Percentiles rank a stretch among this genome's conserved stretches.
Conservation (phyloP, 495 filamentous ascomycete genomes). For the Penicillium cosmopolitanum region DNA sequence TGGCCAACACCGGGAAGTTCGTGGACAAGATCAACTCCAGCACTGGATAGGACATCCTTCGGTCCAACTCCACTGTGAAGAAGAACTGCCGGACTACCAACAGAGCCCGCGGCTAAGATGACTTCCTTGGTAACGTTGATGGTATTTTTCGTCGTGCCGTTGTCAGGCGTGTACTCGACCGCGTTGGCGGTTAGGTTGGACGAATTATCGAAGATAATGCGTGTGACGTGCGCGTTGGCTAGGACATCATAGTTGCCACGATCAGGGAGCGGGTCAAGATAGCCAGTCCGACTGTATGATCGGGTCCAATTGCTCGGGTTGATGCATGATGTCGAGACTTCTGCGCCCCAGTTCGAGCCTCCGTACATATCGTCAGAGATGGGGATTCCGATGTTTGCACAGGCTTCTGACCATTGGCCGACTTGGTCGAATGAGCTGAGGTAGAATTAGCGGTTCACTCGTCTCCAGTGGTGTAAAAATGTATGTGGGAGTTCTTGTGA, state of each 20-base stretch:
- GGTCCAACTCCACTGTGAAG: constrained; percentile 52
- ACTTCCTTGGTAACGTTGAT: constrained; percentile 54
- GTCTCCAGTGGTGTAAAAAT: background rate
- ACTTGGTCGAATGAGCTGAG: constrained; percentile 36
- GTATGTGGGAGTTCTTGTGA: background rate
- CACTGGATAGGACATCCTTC: constrained; percentile 35
- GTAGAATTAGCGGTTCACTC: constrained; percentile 7
- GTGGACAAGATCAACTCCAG: constrained; percentile 42
- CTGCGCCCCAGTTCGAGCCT: constrained; percentile 33
- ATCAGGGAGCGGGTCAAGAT: constrained; percentile 45
- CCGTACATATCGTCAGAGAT: constrained; percentile 36
- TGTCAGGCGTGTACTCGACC: constrained; percentile 37
- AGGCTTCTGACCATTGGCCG: constrained; percentile 30
- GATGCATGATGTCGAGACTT: constrained; percentile 38
- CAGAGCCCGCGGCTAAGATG: constrained; percentile 57
- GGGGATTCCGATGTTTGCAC: constrained; percentile 30
- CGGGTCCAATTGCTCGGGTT: constrained; percentile 40
- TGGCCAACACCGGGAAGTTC: constrained; percentile 56
- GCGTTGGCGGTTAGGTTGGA: constrained; percentile 33
- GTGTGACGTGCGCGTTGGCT: constrained; percentile 48
- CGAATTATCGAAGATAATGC: constrained; percentile 40
- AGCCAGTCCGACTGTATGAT: constrained; percentile 39
- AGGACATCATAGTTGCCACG: constrained; percentile 47
- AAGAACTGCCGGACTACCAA: constrained; percentile 61
- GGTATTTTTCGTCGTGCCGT: constrained; percentile 29